These are phyloP conservation scores for Coniella vitis DNA, from an alignment of 2,329 filamentous ascomycete species.

Conservation along the genomic window DNA sequence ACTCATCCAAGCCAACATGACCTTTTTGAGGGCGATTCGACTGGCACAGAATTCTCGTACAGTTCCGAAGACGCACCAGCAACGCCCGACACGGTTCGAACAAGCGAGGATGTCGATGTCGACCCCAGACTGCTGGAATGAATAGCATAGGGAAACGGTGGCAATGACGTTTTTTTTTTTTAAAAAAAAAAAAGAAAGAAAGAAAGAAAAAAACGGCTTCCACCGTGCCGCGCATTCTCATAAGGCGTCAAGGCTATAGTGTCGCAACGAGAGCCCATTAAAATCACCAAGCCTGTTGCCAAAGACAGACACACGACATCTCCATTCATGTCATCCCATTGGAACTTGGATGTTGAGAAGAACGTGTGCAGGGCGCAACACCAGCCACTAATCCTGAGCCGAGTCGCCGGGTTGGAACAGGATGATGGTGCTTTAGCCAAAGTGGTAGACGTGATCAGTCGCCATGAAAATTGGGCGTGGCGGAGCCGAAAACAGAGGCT, in stretches of 20 bases:
- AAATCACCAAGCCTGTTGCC: too few species aligned
- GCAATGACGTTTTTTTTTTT: too few species aligned
- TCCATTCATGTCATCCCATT: too few species aligned
- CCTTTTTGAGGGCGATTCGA: constrained; percentile 5
- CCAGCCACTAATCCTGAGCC: not conserved
- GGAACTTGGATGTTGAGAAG: too few species aligned
- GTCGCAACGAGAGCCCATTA: too few species aligned
- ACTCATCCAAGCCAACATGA: constrained; percentile 2
- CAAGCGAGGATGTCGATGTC: constrained; percentile 6
- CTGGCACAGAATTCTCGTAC: constrained; percentile 3
- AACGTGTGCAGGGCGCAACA: not conserved
- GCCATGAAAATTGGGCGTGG: not conserved
- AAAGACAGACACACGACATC: too few species aligned
- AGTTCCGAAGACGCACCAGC: constrained; percentile 8
- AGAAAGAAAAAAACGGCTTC: too few species aligned
- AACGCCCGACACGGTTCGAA: constrained; percentile 7
- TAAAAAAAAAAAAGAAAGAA: too few species aligned
- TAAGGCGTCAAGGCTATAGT: too few species aligned
- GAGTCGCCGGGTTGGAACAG: not conserved
- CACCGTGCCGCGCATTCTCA: too few species aligned
- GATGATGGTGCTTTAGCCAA: not conserved
- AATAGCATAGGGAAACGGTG: not conserved
- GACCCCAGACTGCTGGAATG: not conserved
- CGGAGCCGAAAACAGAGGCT: not conserved
- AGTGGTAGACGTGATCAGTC: not conserved